phyloP scores from a whole-genome alignment of 179 eudicot species.

The Camellia oleifera region DNA sequence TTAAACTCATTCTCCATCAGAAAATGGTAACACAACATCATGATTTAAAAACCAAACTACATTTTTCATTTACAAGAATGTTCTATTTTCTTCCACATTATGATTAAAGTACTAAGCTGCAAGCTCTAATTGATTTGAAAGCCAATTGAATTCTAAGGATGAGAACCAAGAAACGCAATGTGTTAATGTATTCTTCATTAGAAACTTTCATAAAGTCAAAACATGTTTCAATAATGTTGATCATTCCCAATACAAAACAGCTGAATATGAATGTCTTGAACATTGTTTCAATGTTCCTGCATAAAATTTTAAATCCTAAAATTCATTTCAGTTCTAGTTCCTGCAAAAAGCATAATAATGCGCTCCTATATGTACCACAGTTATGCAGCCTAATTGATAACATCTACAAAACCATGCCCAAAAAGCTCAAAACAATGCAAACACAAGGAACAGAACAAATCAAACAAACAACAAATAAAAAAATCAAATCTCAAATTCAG shows the following conservation, averaged over 20 bases:
- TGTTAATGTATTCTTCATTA: not conserved
- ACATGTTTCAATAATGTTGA: not conserved
- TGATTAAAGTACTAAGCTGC: not conserved
- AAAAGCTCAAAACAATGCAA: not conserved
- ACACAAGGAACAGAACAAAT: not conserved
- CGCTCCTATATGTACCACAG: not conserved
- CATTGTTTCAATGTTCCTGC: not conserved
- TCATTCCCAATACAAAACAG: not conserved
- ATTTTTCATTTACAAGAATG: not conserved
- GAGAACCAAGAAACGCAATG: not conserved
- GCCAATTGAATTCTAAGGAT: not conserved
- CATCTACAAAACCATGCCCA: not conserved
- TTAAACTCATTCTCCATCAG: not conserved
- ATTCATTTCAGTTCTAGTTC: not conserved
- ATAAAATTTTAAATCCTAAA: not conserved
- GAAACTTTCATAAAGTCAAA: slow-evolving; percentile 3
- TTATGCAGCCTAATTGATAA: not conserved
- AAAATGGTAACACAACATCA: not conserved
- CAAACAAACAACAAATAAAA: not conserved
- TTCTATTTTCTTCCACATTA: not conserved
- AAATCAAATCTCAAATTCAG: not conserved
- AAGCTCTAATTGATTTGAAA: not conserved
- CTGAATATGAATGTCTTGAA: not conserved
- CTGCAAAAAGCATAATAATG: no score
- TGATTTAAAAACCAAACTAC: not conserved